These are phyloP conservation scores for Penicillium cosmopolitanum DNA, from an alignment of 495 filamentous ascomycete genomes.

Conservation along the genomic window DNA sequence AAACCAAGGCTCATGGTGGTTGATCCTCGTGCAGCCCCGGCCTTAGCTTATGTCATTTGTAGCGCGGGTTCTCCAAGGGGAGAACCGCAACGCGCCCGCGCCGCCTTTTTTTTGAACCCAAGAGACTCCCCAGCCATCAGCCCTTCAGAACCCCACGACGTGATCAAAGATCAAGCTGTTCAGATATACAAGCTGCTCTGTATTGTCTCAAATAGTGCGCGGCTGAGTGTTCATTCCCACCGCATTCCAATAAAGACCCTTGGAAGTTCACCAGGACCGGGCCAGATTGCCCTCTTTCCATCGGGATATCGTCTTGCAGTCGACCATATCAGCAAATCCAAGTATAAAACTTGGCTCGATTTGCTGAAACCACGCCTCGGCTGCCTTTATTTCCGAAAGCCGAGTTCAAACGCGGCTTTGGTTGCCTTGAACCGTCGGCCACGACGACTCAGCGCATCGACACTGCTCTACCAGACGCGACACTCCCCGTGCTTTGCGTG, in stretches of 20 bases:
- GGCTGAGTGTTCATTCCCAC: too few relatives aligned
- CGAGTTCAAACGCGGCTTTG: too few relatives aligned
- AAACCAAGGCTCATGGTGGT: background rate
- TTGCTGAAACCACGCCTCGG: background rate
- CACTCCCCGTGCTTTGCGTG: background rate
- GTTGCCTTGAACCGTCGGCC: too few relatives aligned
- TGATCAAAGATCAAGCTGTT: background rate
- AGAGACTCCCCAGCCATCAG: background rate
- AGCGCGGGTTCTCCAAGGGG: conserved; percentile 3
- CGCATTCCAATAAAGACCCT: too few relatives aligned
- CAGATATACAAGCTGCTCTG: background rate
- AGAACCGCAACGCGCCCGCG: background rate
- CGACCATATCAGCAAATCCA: background rate
- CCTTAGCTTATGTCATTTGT: conserved; percentile 5
- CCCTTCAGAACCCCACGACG: background rate
- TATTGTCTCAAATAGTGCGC: background rate
- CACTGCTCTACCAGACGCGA: background rate
- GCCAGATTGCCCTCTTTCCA: background rate
- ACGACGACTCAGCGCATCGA: background rate
- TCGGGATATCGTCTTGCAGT: background rate
- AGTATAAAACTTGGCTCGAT: background rate
- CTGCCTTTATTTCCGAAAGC: too few relatives aligned
- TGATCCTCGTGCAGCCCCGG: background rate
- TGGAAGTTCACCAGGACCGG: background rate
- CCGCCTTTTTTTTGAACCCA: background rate